phyloP scores from a whole-genome alignment of 2,329 filamentous ascomycete species.

The Penicillium oxalicum region DNA sequence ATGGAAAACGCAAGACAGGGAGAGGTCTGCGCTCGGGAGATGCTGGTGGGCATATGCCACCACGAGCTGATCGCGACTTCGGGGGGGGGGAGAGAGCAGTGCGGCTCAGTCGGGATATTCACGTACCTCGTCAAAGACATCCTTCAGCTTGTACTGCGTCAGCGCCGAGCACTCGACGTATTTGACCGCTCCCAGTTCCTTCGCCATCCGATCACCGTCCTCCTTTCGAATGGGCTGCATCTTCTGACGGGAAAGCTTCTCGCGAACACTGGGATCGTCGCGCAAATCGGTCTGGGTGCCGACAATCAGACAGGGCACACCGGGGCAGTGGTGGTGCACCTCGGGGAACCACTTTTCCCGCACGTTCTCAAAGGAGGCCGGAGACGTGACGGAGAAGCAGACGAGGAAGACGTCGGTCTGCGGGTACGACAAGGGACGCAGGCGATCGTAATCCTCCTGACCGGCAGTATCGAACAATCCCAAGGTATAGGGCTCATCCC shows the following conservation, averaged over 20 bases:
- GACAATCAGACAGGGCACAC: constrained; percentile 94
- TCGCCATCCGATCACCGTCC: constrained; percentile 93
- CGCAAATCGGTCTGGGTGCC: constrained; percentile 95
- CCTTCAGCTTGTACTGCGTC: constrained; percentile 97
- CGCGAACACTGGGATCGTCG: constrained; percentile 77
- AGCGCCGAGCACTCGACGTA: constrained; percentile 98
- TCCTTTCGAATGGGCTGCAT: constrained; percentile 89
- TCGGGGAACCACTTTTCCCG: constrained; percentile 99
- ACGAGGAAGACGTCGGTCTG: constrained; percentile 99
- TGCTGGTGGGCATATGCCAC: background rate
- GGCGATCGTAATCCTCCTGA: constrained; percentile 98
- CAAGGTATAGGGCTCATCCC: constrained; percentile 95
- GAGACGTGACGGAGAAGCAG: constrained; percentile 96
- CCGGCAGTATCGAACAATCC: constrained; percentile 97
- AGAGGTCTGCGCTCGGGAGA: background rate
- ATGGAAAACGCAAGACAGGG: background rate
- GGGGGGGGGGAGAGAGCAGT: too few species aligned
- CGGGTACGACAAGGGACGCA: constrained; percentile 92
- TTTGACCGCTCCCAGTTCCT: constrained; percentile 94
- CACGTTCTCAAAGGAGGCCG: constrained; percentile 97
- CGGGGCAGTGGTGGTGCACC: constrained; percentile 96
- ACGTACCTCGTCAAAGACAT: constrained; percentile 93
- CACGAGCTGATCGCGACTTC: background rate
- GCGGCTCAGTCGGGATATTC: too few species aligned
- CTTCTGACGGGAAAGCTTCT: constrained; percentile 92